Conservation (phyloP, 2,329 filamentous ascomycete genomes). For the Talaromyces funiculosus region DNA sequence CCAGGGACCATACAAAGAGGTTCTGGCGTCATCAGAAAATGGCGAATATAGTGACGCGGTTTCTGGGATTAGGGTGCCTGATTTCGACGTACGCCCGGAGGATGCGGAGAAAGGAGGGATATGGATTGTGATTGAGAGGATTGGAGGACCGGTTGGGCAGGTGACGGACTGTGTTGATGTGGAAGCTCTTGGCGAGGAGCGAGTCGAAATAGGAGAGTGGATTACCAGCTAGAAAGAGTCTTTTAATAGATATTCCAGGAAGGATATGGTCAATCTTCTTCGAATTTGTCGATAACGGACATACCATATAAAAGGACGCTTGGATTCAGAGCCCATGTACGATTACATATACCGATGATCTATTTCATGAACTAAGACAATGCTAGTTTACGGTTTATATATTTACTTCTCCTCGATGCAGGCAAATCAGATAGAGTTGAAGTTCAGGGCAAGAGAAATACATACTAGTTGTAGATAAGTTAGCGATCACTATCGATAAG, state of each 20-base stretch:
- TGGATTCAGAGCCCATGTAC: too few species aligned
- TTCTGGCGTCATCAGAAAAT: constrained; percentile 63
- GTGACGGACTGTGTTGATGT: constrained; percentile 40
- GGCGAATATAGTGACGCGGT: constrained; percentile 68
- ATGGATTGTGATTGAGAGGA: constrained; percentile 77
- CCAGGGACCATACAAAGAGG: constrained; percentile 60
- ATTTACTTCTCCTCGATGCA: too few species aligned
- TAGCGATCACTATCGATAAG: not conserved
- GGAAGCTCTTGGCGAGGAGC: constrained; percentile 39
- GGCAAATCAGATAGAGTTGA: too few species aligned
- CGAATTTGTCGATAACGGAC: too few species aligned
- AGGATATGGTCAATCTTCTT: too few species aligned
- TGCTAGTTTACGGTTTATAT: too few species aligned
- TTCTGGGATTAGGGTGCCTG: constrained; percentile 61
- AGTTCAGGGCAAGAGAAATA: not conserved
- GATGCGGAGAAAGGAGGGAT: constrained; percentile 52
- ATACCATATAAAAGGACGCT: too few species aligned
- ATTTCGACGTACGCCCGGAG: constrained; percentile 69
- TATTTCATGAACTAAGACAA: too few species aligned
- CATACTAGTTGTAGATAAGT: not conserved
- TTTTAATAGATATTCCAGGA: too few species aligned
- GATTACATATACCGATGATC: too few species aligned
- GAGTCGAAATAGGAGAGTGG: constrained; percentile 41
- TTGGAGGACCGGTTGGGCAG: constrained; percentile 57
- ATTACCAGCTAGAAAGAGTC: constrained; percentile 12